Evolutionary conservation across 345 rosid species (phyloP).

Genomic region (Lenwebbia sp.): DNA sequence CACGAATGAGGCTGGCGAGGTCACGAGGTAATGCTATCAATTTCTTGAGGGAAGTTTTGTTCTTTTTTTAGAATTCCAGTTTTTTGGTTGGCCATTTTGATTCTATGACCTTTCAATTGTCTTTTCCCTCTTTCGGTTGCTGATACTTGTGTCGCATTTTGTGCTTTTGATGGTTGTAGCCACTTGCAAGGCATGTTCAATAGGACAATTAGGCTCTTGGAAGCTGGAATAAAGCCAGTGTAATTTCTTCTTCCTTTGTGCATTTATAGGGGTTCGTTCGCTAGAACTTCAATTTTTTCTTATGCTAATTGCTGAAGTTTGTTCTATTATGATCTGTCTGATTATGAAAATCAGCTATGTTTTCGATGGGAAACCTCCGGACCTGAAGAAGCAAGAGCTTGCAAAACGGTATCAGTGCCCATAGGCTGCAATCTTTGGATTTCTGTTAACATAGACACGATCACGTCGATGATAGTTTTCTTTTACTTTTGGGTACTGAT

Average conservation of each 20-base stretch:
- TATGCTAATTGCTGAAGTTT: neutral
- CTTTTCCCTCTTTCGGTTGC: neutral
- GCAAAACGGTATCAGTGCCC: conserved; percentile 52
- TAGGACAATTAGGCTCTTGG: conserved; percentile 88
- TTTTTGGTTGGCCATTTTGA: neutral
- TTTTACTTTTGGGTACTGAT: neutral
- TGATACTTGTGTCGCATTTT: neutral
- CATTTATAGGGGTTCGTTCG: neutral
- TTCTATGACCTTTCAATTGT: neutral
- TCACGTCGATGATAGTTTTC: neutral
- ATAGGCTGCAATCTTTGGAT: neutral
- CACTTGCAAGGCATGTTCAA: conserved; percentile 95
- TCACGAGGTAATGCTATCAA: conserved; percentile 50
- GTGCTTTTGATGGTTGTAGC: conserved; percentile 19
- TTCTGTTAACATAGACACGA: neutral
- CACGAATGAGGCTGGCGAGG: conserved; percentile 95
- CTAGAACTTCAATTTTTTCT: neutral
- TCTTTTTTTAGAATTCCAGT: neutral
- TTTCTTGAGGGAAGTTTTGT: neutral
- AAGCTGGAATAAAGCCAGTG: conserved; percentile 95
- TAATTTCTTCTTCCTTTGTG: conserved; percentile 17
- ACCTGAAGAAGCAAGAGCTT: conserved; percentile 84
- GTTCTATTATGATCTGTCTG: neutral
- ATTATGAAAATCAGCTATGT: conserved; percentile 48
- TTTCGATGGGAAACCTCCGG: conserved; percentile 87